A percentile compares a stretch with the other conserved stretches of the same genome.
These are phyloP conservation scores for Eleusine coracana DNA, from an alignment of 176 grass and related monocot genomes.

Conservation along the genomic window DNA sequence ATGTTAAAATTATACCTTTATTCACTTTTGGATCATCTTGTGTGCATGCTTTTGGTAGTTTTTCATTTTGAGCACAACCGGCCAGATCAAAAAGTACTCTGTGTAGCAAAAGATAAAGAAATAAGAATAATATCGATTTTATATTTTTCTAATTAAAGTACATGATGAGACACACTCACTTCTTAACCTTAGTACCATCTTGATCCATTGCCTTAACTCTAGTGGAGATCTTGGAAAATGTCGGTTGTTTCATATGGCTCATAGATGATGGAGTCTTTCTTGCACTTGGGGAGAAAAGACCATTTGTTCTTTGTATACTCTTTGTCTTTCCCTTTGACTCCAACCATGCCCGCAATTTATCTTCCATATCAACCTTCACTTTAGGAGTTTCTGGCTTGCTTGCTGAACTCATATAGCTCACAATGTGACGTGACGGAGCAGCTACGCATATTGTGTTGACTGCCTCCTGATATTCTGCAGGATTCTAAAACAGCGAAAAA, in stretches of 20 bases:
- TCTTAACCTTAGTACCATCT: slow-evolving; percentile 59
- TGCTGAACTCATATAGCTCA: slow-evolving; percentile 50
- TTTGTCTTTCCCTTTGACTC: slow-evolving; percentile 85
- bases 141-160: background rate
- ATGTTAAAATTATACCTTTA: slow-evolving; percentile 39
- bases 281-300: slow-evolving; percentile 56
- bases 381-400: slow-evolving; percentile 77
- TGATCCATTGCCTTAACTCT: slow-evolving; percentile 52
- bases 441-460: slow-evolving; percentile 76
- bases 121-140: slow-evolving; percentile 12
- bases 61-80: slow-evolving; percentile 36
- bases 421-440: slow-evolving; percentile 71
- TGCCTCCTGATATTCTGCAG: slow-evolving; percentile 79
- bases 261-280: slow-evolving; percentile 58
- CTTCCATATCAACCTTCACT: slow-evolving; percentile 89
- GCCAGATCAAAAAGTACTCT: slow-evolving; percentile 72
- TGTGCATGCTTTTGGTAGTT: slow-evolving; percentile 18
- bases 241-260: slow-evolving; percentile 51
- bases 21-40: slow-evolving; percentile 29
- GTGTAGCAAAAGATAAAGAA: slow-evolving; percentile 41
- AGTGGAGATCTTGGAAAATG: slow-evolving; percentile 46
- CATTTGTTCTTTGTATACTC: slow-evolving; percentile 65
- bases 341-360: slow-evolving; percentile 80
- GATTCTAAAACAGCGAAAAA: slow-evolving; percentile 65
- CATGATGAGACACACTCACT: slow-evolving; percentile 53